Base-by-base conservation (phyloP, 169 alveolate genomes). In the Babesia caballi region DNA sequence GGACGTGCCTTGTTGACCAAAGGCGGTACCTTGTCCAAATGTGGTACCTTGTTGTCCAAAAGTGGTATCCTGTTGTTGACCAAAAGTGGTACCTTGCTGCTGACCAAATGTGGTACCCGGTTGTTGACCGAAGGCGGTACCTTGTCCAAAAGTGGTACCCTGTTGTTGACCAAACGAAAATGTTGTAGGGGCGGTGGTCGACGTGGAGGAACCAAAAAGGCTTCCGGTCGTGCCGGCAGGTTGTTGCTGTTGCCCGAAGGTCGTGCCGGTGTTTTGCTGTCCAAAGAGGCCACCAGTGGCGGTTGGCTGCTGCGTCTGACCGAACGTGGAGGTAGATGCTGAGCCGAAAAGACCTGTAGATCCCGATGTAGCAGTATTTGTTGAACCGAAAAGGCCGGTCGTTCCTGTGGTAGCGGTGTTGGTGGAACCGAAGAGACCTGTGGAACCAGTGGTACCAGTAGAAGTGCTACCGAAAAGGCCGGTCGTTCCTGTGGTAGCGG, bases 281-380 rank as follows among this genome's bases (percentile, higher is more conserved):
- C 82, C 82, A 38, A 69, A 69, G 6, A 69, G 35, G 49, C 67
- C 52, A 7, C 33, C 41, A 23, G 58, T 42, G 5, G 68, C 54
- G 36, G 32, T 54, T 9, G 81, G 4, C 44, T 38, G 44, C 44
- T 38, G 44, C 14, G 7, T 12, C 14, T 38, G 44, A 17, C 44
- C 44, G 44, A 38, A 38, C n/a, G 44, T 38, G 44, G 44, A 17
- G 14, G 44, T 35, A 44, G 12, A 17, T 4, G 28, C 7, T 12
- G 70, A 3, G 21, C 85, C 85, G 32, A 75, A 75, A 8, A 65
- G 19, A 8, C 77, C 70, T 11, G 53, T 21, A 4, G n/a, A n/a
- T n/a, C 67, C 57, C 4, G 57, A 7, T 3, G 67, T 63, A 35
- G 44, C 56, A 6, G 76, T 47, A n/a, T 36, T 73, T 2, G 67